Conservation (phyloP, 2,329 filamentous ascomycete genomes). For the Cytospora piceae region DNA sequence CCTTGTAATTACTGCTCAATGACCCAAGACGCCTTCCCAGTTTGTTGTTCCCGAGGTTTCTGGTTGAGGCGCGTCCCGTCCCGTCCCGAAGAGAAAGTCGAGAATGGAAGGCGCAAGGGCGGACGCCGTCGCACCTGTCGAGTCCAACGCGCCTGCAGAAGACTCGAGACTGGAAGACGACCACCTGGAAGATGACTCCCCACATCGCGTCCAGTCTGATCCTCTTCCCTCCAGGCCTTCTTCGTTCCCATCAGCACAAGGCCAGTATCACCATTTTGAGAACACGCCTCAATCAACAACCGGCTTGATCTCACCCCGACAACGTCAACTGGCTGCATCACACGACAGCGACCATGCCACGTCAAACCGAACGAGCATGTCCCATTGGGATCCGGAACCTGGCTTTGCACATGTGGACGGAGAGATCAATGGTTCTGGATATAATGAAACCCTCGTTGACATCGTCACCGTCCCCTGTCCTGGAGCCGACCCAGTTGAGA, state of each 20-base stretch:
- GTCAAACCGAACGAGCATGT: constrained; percentile 35
- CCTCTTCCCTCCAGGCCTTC: constrained; percentile 20
- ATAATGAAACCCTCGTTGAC: constrained; percentile 59
- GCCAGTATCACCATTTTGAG: not conserved
- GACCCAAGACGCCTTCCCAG: not conserved
- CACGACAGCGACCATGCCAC: constrained; percentile 32
- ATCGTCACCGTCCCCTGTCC: constrained; percentile 59
- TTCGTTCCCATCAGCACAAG: not conserved
- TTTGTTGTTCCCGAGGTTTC: not conserved
- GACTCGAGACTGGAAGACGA: constrained; percentile 21
- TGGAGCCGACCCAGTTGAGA: constrained; percentile 55
- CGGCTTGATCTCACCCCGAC: constrained; percentile 8
- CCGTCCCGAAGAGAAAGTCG: not conserved
- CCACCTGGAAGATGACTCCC: constrained; percentile 11
- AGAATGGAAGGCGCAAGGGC: constrained; percentile 17
- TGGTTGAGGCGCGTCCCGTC: not conserved
- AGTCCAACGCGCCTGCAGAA: constrained; percentile 20
- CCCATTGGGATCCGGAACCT: constrained; percentile 40
- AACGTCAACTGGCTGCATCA: constrained; percentile 19
- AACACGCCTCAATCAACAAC: constrained; percentile 5
- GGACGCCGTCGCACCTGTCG: constrained; percentile 5
- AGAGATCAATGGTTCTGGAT: constrained; percentile 46
- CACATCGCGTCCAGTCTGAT: constrained; percentile 22
- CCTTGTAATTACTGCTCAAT: not conserved
- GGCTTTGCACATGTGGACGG: constrained; percentile 49